A percentile compares a stretch with the other conserved stretches of the same genome.
These are phyloP conservation scores for Wickerhamomyces mucosus DNA, from an alignment of 805 yeast species.

Conservation along the genomic window DNA sequence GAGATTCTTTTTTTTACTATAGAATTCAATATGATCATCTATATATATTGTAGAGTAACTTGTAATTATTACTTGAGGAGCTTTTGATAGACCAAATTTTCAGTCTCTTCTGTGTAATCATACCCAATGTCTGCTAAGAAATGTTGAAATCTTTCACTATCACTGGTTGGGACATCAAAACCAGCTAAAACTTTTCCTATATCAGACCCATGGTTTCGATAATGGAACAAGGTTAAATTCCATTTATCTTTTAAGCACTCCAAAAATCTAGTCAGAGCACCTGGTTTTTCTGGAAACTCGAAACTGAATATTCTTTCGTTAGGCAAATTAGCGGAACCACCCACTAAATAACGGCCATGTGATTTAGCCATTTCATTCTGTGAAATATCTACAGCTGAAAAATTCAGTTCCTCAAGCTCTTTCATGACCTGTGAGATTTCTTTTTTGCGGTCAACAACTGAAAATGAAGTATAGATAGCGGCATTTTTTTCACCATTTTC, in stretches of 20 bases:
- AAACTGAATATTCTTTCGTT: conserved; percentile 75
- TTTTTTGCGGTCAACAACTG: conserved; percentile 63
- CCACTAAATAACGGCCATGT: conserved; percentile 93
- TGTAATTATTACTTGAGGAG: conserved; percentile 38
- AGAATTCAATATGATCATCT: no score
- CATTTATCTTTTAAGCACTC: conserved; percentile 63
- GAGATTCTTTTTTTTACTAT: no score
- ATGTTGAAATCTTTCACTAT: conserved; percentile 50
- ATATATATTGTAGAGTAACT: no score
- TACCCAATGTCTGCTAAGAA: conserved; percentile 71
- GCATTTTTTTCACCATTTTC: conserved; percentile 43
- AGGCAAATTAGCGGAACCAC: conserved; percentile 70
- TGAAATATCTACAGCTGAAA: conserved; percentile 74
- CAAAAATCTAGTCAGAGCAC: conserved; percentile 80
- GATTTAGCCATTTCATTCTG: conserved; percentile 92
- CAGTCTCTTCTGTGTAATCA: conserved; percentile 70
- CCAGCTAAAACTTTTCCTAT: conserved; percentile 91
- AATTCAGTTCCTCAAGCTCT: conserved; percentile 52
- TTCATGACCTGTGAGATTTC: conserved; percentile 62
- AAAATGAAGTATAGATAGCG: conserved; percentile 79
- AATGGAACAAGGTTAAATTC: conserved; percentile 93
- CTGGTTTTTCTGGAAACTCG: conserved; percentile 97
- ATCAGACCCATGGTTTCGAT: conserved; percentile 95
- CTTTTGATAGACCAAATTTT: conserved; percentile 76
- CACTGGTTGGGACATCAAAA: conserved; percentile 69